Percentiles rank a stretch among this genome's conserved stretches.
phyloP scores from a whole-genome alignment of 2,329 filamentous ascomycete species.

The Bipolaris oryzae region DNA sequence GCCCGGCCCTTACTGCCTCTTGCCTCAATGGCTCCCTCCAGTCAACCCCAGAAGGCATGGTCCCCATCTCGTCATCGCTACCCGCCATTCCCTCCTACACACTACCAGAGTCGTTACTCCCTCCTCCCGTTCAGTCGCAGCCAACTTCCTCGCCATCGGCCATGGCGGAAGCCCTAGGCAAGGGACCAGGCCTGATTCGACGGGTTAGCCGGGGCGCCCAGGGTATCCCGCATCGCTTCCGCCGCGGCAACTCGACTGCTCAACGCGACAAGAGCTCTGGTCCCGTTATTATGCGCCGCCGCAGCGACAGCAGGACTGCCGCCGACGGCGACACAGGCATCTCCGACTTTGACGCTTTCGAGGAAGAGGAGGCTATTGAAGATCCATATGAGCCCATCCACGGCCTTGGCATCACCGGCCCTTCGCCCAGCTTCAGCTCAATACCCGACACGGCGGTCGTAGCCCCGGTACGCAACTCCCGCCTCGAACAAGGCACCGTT shows the following conservation, averaged over 20 bases:
- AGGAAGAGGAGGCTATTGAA: slow-evolving; percentile 59
- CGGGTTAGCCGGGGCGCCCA: slow-evolving; percentile 82
- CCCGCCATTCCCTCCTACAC: slow-evolving; percentile 61
- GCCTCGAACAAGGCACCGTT: slow-evolving; percentile 77
- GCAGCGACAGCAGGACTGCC: slow-evolving; percentile 87
- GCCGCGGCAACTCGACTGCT: slow-evolving; percentile 74
- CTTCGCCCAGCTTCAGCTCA: slow-evolving; percentile 39
- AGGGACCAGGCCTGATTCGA: slow-evolving; percentile 75
- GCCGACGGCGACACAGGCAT: slow-evolving; percentile 54
- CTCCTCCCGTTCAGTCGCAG: slow-evolving; percentile 43
- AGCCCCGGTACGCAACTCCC: slow-evolving; percentile 76
- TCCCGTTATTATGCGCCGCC: slow-evolving; percentile 82
- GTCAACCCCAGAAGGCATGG: slow-evolving; percentile 68
- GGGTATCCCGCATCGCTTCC: slow-evolving; percentile 70
- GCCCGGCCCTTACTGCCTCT: slow-evolving; percentile 47
- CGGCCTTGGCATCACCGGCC: slow-evolving; percentile 51
- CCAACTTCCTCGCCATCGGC: slow-evolving; percentile 58
- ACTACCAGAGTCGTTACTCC: slow-evolving; percentile 74
- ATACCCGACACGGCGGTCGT: slow-evolving; percentile 53
- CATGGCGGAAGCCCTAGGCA: slow-evolving; percentile 66
- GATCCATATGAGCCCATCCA: slow-evolving; percentile 50
- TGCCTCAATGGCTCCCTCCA: slow-evolving; percentile 66
- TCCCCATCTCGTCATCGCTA: slow-evolving; percentile 59
- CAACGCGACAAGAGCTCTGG: slow-evolving; percentile 88
- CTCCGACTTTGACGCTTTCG: slow-evolving; percentile 57